A percentile compares a stretch with the other conserved stretches of the same genome.
These are phyloP conservation scores for Leptographium lundbergii DNA, from an alignment of 2,329 filamentous ascomycete species.

Conservation along the genomic window DNA sequence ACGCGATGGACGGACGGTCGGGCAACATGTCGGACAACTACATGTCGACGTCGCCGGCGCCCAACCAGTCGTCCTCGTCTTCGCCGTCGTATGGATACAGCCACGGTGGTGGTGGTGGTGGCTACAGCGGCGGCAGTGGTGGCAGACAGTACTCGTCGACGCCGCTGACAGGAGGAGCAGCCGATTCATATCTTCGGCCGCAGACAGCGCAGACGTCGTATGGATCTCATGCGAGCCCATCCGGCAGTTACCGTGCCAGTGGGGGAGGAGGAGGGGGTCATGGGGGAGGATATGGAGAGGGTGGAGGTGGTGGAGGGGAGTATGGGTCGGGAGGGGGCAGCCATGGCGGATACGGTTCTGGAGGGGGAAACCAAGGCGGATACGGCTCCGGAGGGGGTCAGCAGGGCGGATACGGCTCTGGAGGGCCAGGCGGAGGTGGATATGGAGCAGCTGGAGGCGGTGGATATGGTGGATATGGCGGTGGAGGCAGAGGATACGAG, in stretches of 20 bases:
- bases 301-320: not conserved
- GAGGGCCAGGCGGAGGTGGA: not conserved
- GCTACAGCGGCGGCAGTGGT: not conserved
- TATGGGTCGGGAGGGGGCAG: not conserved
- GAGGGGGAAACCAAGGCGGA: not conserved
- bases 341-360: not conserved
- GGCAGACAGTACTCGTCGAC: not conserved
- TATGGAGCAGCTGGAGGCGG: not conserved
- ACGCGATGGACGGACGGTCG: conserved; percentile 39
- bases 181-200: conserved; percentile 8
- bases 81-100: conserved; percentile 26
- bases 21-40: conserved; percentile 14
- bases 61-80: conserved; percentile 10
- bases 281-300: not conserved
- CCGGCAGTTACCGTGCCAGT: not conserved
- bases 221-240: not conserved
- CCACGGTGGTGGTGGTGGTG: conserved; percentile 14
- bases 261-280: not conserved
- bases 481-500: conserved; percentile 3
- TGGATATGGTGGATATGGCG: not conserved
- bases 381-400: not conserved
- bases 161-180: conserved; percentile 5
- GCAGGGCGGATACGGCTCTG: not conserved
- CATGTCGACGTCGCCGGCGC: conserved; percentile 24
- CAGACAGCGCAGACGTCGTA: not conserved